Evolutionary conservation across 148 eudicot genomes (phyloP).

Genomic region (Hydrangea macrophylla): DNA sequence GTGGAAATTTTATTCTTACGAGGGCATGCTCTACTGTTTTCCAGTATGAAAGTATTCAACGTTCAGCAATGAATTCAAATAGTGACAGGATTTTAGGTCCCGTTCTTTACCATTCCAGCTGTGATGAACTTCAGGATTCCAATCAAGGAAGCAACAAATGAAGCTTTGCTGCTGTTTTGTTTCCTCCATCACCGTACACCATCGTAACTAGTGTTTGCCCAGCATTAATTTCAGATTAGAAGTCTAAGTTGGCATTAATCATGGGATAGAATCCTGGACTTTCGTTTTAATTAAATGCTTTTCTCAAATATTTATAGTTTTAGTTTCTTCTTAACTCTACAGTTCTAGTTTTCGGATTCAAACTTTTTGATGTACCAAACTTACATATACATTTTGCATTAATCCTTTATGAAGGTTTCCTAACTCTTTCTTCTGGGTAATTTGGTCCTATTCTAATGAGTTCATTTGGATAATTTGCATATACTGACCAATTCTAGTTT

Average conservation of each 20-base stretch:
- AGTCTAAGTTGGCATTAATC: background rate
- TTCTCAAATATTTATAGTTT: background rate
- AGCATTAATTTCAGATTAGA: background rate
- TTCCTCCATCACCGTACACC: too few relatives aligned
- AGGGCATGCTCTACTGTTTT: too few relatives aligned
- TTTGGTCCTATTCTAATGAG: too few relatives aligned
- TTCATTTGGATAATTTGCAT: too few relatives aligned
- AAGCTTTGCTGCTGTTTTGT: background rate
- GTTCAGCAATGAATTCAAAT: background rate
- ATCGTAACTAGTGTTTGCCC: background rate
- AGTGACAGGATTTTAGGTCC: background rate
- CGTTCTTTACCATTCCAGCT: background rate
- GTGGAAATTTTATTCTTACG: too few relatives aligned
- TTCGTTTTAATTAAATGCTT: background rate
- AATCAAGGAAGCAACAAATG: background rate
- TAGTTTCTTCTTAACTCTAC: too few relatives aligned
- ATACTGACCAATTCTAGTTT: too few relatives aligned
- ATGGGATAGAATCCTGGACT: background rate
- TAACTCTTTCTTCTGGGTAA: too few relatives aligned
- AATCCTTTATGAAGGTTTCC: too few relatives aligned
- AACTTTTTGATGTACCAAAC: background rate
- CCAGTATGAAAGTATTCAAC: background rate
- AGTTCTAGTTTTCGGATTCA: too few relatives aligned
- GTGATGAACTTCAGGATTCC: background rate
- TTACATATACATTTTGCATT: background rate